A percentile compares a stretch with the other conserved stretches of the same genome.
Evolutionary conservation across 2,329 filamentous ascomycete species (phyloP).

Genomic region (Phyllosticta citrichinensis): DNA sequence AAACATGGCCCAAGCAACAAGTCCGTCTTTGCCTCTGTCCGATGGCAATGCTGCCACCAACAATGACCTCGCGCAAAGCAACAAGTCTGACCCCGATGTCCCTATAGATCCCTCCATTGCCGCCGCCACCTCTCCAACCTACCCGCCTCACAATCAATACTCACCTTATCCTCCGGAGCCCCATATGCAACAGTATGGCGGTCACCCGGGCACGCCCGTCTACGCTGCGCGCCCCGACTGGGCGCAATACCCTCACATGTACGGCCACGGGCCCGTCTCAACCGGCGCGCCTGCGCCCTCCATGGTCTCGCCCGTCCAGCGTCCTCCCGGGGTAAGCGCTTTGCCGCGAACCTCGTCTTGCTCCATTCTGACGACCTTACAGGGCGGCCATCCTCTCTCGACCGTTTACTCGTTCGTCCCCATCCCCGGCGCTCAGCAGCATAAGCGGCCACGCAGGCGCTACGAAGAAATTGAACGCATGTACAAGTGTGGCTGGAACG

Average conservation of each 20-base stretch:
- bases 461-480: conserved; percentile 99
- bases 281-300: conserved; percentile 46
- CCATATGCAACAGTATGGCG: conserved; percentile 75
- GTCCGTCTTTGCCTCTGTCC: conserved; percentile 86
- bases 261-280: conserved; percentile 45
- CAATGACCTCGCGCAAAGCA: conserved; percentile 57
- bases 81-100: conserved; percentile 92
- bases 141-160: conserved; percentile 69
- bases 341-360: conserved; percentile 1
- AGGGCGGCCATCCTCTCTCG: conserved; percentile 45
- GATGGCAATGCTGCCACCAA: conserved; percentile 63
- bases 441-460: conserved; percentile 84
- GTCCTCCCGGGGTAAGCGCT: conserved; percentile 51
- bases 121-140: conserved; percentile 83
- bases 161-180: conserved; percentile 77
- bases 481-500: conserved; percentile 99
- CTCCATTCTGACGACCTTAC: conserved; percentile 12
- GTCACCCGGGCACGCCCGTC: conserved; percentile 49
- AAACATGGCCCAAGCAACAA: conserved; percentile 98
- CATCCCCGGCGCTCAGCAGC: conserved; percentile 91
- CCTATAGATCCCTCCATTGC: conserved; percentile 99
- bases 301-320: conserved; percentile 50
- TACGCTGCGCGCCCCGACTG: conserved; percentile 64
- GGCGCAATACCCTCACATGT: conserved; percentile 48
- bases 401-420: conserved; percentile 97